These are phyloP conservation scores for Fomitopsis pulvina DNA, from an alignment of 768 basidiomycete species.

Conservation along the genomic window DNA sequence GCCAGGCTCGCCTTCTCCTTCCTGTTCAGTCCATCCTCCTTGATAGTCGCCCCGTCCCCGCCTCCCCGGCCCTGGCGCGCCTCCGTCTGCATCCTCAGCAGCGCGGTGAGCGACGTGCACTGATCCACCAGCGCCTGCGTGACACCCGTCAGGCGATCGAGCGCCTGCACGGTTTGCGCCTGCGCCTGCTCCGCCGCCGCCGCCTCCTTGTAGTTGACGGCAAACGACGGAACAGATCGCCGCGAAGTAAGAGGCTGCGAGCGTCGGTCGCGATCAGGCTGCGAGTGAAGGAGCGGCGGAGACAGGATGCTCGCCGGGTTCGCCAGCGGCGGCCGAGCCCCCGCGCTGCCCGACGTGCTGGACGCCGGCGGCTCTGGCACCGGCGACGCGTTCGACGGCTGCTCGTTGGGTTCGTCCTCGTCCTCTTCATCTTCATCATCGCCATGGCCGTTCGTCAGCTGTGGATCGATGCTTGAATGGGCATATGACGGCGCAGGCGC, in stretches of 20 bases:
- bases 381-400: neutral
- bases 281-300: neutral
- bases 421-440: conserved; percentile 5
- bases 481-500: neutral
- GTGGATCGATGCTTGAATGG: conserved; percentile 8
- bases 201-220: neutral
- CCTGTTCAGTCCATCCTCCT: conserved; percentile 36
- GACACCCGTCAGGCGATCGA: conserved; percentile 40
- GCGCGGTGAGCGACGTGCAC: conserved; percentile 39
- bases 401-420: neutral
- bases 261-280: neutral
- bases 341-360: neutral
- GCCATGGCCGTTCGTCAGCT: conserved; percentile 2
- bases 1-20: conserved; percentile 64
- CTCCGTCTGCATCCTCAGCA: conserved; percentile 61
- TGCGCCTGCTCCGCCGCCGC: neutral
- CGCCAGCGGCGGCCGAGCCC: neutral
- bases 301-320: neutral
- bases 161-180: conserved; percentile 28
- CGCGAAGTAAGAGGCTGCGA: conserved; percentile 4
- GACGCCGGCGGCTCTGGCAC: conserved; percentile 20
- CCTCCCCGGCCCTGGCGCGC: conserved; percentile 60
- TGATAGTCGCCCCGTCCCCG: conserved; percentile 17
- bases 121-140: conserved; percentile 51
- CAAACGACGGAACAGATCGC: conserved; percentile 1